Conservation (phyloP, 768 basidiomycete species). For the Cantharellus cinnabarinus region DNA sequence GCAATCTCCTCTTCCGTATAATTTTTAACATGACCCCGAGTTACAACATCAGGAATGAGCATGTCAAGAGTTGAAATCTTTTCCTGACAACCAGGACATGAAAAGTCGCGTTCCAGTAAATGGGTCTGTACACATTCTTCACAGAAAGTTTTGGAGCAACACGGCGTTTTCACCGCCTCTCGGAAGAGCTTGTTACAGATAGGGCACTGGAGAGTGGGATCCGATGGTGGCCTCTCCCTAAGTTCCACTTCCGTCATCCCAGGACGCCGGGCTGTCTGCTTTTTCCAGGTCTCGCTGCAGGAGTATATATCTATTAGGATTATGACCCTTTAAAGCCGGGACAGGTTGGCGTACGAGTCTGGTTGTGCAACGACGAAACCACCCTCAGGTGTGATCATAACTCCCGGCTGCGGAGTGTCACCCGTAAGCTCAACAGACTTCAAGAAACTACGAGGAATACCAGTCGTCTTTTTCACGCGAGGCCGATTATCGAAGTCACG, state of each 20-base stretch:
- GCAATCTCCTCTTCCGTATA: slow-evolving; percentile 72
- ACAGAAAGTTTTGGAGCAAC: slow-evolving; percentile 79
- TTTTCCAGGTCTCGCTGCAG: slow-evolving; percentile 80
- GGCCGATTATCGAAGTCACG: slow-evolving; percentile 86
- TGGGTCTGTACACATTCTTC: slow-evolving; percentile 95
- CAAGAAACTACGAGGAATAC: slow-evolving; percentile 93
- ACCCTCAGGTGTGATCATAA: slow-evolving; percentile 98
- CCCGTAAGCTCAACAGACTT: slow-evolving; percentile 60
- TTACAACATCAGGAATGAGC: slow-evolving; percentile 57
- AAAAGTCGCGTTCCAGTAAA: slow-evolving; percentile 84
- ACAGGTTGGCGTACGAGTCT: slow-evolving; percentile 49
- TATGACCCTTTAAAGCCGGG: background rate
- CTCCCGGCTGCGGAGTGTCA: slow-evolving; percentile 38
- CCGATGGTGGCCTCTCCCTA: slow-evolving; percentile 57
- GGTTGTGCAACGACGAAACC: slow-evolving; percentile 95
- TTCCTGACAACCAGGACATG: slow-evolving; percentile 76
- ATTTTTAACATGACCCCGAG: slow-evolving; percentile 53
- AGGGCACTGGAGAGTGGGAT: slow-evolving; percentile 62
- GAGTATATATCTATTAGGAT: background rate
- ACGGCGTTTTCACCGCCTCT: slow-evolving; percentile 89
- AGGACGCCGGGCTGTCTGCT: slow-evolving; percentile 61
- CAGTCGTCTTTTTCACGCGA: slow-evolving; percentile 92
- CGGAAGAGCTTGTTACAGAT: slow-evolving; percentile 87
- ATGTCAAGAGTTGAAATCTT: slow-evolving; percentile 82
- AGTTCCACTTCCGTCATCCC: slow-evolving; percentile 74